Evolutionary conservation across 805 yeast genomes (phyloP).

Genomic region (Candida anglica): DNA sequence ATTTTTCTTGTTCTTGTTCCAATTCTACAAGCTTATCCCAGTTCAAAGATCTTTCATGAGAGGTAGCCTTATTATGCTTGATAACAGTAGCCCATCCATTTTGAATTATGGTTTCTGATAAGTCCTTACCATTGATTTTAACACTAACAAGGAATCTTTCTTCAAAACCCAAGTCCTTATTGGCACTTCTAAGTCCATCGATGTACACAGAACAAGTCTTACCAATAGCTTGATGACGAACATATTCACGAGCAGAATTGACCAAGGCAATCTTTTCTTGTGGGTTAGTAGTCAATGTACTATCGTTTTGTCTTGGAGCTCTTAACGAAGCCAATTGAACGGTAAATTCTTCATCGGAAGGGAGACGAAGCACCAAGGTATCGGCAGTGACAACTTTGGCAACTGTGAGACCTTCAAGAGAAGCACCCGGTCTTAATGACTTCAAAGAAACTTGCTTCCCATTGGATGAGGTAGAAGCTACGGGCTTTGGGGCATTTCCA

Average conservation of each 20-base stretch:
- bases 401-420: constrained; percentile 49
- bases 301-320: constrained; percentile 65
- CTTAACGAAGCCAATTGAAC: constrained; percentile 76
- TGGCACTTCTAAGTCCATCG: constrained; percentile 61
- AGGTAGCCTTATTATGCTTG: constrained; percentile 69
- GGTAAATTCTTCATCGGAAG: constrained; percentile 49
- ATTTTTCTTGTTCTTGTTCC: constrained; percentile 55
- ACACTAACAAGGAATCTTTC: constrained; percentile 65
- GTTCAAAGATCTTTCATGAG: constrained; percentile 60
- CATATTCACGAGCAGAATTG: constrained; percentile 69
- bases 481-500: constrained; percentile 37
- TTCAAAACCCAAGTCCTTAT: constrained; percentile 53
- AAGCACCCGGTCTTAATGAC: constrained; percentile 39
- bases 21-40: constrained; percentile 77
- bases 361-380: constrained; percentile 52
- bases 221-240: constrained; percentile 66
- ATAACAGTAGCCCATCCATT: constrained; percentile 76
- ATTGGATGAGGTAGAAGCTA: constrained; percentile 10
- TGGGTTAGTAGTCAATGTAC: constrained; percentile 35
- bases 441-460: constrained; percentile 18
- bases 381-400: constrained; percentile 66
- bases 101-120: constrained; percentile 56
- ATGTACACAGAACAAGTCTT: constrained; percentile 58
- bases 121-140: constrained; percentile 50
- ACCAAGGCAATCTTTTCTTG: constrained; percentile 48